phyloP scores from a whole-genome alignment of 2,329 filamentous ascomycete species.

The Phialophora tarda region DNA sequence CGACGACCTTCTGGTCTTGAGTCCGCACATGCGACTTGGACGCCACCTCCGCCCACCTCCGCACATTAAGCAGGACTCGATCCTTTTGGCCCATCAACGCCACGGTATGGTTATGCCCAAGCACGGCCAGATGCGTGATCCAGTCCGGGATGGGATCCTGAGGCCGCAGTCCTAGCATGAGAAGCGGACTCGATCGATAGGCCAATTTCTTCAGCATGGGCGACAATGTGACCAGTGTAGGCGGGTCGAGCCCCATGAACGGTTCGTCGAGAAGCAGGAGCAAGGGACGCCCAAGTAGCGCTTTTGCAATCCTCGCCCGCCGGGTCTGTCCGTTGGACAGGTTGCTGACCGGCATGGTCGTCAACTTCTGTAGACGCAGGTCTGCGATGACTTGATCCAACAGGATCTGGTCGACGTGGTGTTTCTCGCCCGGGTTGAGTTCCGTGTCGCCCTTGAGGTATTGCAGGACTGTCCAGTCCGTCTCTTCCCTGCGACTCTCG shows the following conservation, averaged over 20 bases:
- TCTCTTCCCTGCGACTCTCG: conserved; percentile 83
- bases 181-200: conserved; percentile 67
- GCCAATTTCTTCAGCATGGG: conserved; percentile 72
- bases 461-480: conserved; percentile 82
- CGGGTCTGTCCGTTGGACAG: conserved; percentile 93
- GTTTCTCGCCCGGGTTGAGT: conserved; percentile 66
- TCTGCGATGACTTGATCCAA: conserved; percentile 70
- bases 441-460: conserved; percentile 83
- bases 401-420: conserved; percentile 40
- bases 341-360: conserved; percentile 84
- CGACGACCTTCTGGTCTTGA: conserved; percentile 18
- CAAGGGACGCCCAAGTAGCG: conserved; percentile 77
- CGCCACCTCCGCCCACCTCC: conserved; percentile 31
- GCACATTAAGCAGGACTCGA: conserved; percentile 57
- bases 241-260: conserved; percentile 91
- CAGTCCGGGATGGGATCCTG: conserved; percentile 88
- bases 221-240: conserved; percentile 74
- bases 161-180: conserved; percentile 78
- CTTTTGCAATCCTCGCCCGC: conserved; percentile 84
- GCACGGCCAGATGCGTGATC: conserved; percentile 81
- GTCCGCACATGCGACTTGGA: conserved; percentile 9
- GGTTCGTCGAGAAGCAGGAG: conserved; percentile 88
- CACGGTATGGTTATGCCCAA: conserved; percentile 71
- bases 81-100: conserved; percentile 69
- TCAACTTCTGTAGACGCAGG: conserved; percentile 69